Percentiles rank a stretch among this genome's conserved stretches.
phyloP scores from a whole-genome alignment of 495 filamentous ascomycete genomes.

The Daldinia caldariorum region DNA sequence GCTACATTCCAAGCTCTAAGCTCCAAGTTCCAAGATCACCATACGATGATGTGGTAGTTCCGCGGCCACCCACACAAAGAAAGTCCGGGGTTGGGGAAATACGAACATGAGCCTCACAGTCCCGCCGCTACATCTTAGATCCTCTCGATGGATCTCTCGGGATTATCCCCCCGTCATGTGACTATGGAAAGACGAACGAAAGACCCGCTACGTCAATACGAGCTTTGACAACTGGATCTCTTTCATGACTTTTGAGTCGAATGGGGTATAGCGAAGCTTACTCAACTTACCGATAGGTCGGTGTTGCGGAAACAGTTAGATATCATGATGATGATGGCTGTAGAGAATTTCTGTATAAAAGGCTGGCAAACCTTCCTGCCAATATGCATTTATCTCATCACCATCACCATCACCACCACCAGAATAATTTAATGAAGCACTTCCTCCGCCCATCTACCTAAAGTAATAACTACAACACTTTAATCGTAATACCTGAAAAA shows the following conservation, averaged over 20 bases:
- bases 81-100: conserved; percentile 30
- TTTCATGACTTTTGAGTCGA: conserved; percentile 17
- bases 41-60: conserved; percentile 18
- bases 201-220: conserved; percentile 37
- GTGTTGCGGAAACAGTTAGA: conserved; percentile 8
- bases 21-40: conserved; percentile 1
- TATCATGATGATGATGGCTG: conserved; percentile 20
- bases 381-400: conserved; percentile 14
- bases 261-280: conserved; percentile 11
- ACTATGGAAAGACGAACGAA: conserved; percentile 38
- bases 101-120: conserved; percentile 39
- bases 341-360: conserved; percentile 29
- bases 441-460: conserved; percentile 24
- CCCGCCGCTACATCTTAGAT: conserved; percentile 20
- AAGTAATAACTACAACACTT: conserved; percentile 13
- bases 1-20: conserved; percentile 17
- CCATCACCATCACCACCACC: conserved; percentile 20
- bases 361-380: conserved; percentile 3
- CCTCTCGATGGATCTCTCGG: conserved; percentile 5
- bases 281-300: conserved; percentile 5
- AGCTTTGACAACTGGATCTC: conserved; percentile 29
- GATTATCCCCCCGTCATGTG: conserved; percentile 29
- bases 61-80: conserved; percentile 6
- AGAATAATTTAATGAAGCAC: conserved; percentile 1
- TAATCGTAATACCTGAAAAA: conserved; percentile 5